Evolutionary conservation across 169 alveolate species (phyloP).

Genomic region (Plasmodium vinckei): DNA sequence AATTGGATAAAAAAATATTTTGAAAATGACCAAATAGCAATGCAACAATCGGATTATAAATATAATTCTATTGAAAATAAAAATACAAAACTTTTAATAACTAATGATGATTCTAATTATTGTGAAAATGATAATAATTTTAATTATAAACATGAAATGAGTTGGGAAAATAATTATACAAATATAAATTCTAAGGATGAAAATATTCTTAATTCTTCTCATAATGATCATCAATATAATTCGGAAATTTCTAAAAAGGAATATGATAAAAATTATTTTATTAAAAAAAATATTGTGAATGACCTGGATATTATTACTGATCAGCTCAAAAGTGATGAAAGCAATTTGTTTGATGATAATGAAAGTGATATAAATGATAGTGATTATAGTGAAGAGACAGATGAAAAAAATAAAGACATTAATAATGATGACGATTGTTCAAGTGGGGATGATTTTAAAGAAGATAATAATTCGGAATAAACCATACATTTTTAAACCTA

Average conservation of each 20-base stretch:
- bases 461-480: neutral
- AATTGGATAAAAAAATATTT: constrained; percentile 35
- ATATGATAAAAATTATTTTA: no score
- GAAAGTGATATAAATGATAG: neutral
- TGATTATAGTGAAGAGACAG: neutral
- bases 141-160: no score
- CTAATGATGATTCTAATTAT: no score
- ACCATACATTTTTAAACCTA: no score
- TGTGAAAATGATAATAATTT: no score
- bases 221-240: no score
- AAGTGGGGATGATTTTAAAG: neutral
- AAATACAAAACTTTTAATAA: no score
- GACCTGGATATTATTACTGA: neutral
- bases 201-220: no score
- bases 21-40: neutral
- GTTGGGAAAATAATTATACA: no score
- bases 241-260: no score
- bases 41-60: neutral
- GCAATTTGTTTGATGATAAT: neutral
- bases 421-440: neutral
- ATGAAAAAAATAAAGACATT: neutral
- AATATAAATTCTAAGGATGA: no score
- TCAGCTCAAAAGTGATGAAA: neutral
- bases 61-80: no score
- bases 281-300: neutral